Base-by-base conservation (phyloP, 768 basidiomycete genomes). In the Auriscalpium vulgare region DNA sequence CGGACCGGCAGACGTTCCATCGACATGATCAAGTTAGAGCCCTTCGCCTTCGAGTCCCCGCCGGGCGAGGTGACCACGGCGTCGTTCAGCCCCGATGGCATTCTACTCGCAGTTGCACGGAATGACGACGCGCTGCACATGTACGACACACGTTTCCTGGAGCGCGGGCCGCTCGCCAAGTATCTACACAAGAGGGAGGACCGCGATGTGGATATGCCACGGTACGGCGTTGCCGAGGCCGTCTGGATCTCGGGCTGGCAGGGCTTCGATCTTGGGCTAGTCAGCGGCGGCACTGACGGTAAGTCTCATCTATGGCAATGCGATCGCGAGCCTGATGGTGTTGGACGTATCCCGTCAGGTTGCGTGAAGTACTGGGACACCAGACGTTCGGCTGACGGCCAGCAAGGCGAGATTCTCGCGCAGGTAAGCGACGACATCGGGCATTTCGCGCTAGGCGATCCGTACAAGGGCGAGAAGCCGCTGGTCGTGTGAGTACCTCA, bases 201-300 rank as follows among this genome's bases (percentile, higher is more conserved):
- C 44, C 36, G 38, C 13, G 53, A 55, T 37, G 4, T 53, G 44
- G 50, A 35, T 10, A 53, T 47, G 36, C 51, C 50, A 14, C 38
- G 51, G 10, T 62, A 52, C 50, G 61, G 61, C 10, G 51, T 62
- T 8, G 54, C 57, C 8, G 56, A 61, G 13, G 56, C 56, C 8
- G 47, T 55, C 21, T 62, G 61, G 61, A 54, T 61, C 21, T 29
- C 55, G 13, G 53, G 56, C 5, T 62, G 61, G 61, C 53, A 55
- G 9, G 55, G 61, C 3, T 52, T 23, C 11, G 56, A 52, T 3
- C n/a, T 56, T 2, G 61, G 61, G 3, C 7, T 62, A 8, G 45
- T 62, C 43, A 60, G 53, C 14, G 61, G 61, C 8, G 61, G 61
- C 9, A 45, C 53, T 21, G 61, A 62, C 35, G 61, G 61, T 62